These are phyloP conservation scores for Pseudogymnoascus sp. DNA, from an alignment of 2,329 filamentous ascomycete species.

Conservation along the genomic window DNA sequence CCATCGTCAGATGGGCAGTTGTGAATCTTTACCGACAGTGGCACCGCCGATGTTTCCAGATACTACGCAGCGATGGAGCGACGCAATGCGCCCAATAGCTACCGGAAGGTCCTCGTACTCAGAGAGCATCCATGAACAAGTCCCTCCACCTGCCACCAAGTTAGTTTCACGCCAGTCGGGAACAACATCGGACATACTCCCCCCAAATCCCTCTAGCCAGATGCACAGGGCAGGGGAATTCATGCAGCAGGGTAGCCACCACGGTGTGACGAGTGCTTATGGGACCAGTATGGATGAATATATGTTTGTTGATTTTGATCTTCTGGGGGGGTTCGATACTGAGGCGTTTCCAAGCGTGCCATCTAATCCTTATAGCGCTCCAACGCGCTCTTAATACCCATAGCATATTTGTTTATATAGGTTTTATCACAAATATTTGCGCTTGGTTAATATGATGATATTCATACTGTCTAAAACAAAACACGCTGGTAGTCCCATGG, in stretches of 20 bases:
- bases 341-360: background rate
- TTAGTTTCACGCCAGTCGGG: background rate
- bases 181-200: background rate
- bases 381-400: background rate
- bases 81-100: background rate
- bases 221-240: too few relatives aligned
- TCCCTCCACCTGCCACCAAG: background rate
- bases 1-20: background rate
- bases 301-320: background rate
- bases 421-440: background rate
- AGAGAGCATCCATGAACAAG: background rate
- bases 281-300: background rate
- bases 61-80: background rate
- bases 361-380: background rate
- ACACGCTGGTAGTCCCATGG: background rate
- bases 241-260: background rate
- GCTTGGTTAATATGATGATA: background rate
- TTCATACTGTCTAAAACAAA: background rate
- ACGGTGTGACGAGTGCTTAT: background rate
- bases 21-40: background rate
- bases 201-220: background rate
- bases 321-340: background rate
- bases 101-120: background rate
- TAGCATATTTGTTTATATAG: background rate
- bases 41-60: background rate